Base-by-base conservation (phyloP, 2,329 filamentous ascomycete species). In the Botryotinia globosa region DNA sequence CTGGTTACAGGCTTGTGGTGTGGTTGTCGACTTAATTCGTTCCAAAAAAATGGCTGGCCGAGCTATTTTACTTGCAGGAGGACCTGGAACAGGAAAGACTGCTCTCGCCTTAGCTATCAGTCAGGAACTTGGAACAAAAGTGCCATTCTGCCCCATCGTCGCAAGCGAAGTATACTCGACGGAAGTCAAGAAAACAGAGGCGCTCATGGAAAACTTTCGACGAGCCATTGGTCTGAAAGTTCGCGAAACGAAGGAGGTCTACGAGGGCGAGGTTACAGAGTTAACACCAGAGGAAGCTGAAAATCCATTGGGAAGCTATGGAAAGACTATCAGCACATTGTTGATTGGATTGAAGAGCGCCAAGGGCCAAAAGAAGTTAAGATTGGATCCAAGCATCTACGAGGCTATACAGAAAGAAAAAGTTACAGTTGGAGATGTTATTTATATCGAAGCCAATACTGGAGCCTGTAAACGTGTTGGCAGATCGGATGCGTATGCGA, bases 381-480 rank as follows among this genome's bases (percentile, higher is more conserved):
- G 96, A 63, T 87, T 99, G 69, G 96, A 99, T 82, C 96, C 96
- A 16, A 97, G 94, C 84, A 98, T 99, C 83, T 99, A 98, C 86
- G 96, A 99, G 84, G 96, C 96, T 4, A 98, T 99, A 79, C 96
- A 98, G 82, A 98, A 98, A 85, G 96, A 99, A 87, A 89, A 94
- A 76, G 96, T 99, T 59, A 93, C 94, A 4, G 91, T 98, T 62
- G 96, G 96, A 81, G 96, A 99, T 82, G 96, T 99, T 79, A 93
- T 99, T 82, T 99, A 99, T 85, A 98, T 99, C 77, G 96, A 99
- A 86, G 95, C 96, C 77, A 99, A 99, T 85, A 99, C 96, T 20
- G 96, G 96, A 76, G 94, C 96, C 65, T 97, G 97, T 85, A 99
- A 99, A 86, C 90, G 96, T 79, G 96, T 99, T 18, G 96, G 96